These are phyloP conservation scores for Tephrocybe sp. DNA, from an alignment of 768 basidiomycete genomes.

Conservation along the genomic window DNA sequence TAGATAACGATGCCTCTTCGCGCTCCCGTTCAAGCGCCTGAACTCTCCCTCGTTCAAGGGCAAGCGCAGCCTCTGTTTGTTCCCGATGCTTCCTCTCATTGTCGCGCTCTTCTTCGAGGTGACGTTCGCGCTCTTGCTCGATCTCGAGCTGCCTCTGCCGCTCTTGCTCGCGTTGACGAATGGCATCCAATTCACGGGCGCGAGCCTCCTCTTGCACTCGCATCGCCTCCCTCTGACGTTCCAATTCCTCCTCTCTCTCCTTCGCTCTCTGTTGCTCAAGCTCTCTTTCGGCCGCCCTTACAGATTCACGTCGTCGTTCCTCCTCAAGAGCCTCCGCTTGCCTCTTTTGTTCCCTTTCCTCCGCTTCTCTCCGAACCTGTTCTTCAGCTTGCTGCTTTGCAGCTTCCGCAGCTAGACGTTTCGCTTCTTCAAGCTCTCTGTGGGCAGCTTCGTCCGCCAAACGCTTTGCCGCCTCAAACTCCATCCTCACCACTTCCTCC, in stretches of 20 bases:
- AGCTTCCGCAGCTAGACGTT: conserved; percentile 5
- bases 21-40: conserved; percentile 13
- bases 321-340: conserved; percentile 6
- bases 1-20: conserved; percentile 6
- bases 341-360: conserved; percentile 11
- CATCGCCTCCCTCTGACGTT: conserved; percentile 20
- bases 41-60: conserved; percentile 10
- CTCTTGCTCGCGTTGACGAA: conserved; percentile 6
- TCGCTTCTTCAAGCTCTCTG: not conserved
- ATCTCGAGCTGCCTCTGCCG: conserved; percentile 13
- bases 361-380: conserved; percentile 5
- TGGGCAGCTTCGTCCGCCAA: conserved; percentile 1
- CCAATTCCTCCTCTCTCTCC: conserved; percentile 9
- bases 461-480: not conserved
- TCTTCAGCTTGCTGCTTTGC: conserved; percentile 8
- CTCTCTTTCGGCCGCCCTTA: conserved; percentile 12
- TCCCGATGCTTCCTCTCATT: conserved; percentile 11
- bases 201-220: conserved; percentile 10
- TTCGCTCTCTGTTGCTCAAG: conserved; percentile 10
- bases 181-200: conserved; percentile 1
- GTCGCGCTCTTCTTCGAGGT: conserved; percentile 4
- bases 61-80: conserved; percentile 10
- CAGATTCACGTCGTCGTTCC: conserved; percentile 10
- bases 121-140: conserved; percentile 17
- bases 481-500: not conserved